These are phyloP conservation scores for Phytophthora boehmeriae DNA, from an alignment of 352 stramenopile species.

Conservation along the genomic window DNA sequence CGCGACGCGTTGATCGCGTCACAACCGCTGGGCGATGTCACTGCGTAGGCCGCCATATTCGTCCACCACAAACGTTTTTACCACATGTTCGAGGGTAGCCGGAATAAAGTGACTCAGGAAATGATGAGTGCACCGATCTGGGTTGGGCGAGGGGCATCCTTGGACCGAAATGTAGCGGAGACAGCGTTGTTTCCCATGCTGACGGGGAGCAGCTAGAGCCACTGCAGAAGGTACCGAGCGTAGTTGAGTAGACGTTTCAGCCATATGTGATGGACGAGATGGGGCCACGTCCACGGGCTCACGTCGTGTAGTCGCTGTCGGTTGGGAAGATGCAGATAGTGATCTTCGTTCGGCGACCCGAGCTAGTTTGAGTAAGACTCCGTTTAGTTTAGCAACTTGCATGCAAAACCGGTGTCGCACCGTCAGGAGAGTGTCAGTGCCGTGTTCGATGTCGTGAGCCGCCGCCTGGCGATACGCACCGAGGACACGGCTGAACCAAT, in stretches of 20 bases:
- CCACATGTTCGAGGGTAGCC: not conserved
- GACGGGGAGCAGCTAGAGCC: not conserved
- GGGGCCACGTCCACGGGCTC: too few relatives aligned
- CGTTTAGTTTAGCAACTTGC: not conserved
- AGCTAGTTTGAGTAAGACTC: not conserved
- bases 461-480: not conserved
- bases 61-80: not conserved
- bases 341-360: too few relatives aligned
- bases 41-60: not conserved
- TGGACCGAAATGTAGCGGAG: not conserved
- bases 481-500: constrained; percentile 5
- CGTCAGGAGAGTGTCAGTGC: not conserved
- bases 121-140: not conserved
- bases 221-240: too few relatives aligned
- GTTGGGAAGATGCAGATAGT: too few relatives aligned
- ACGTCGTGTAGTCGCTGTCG: too few relatives aligned
- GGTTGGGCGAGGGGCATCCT: not conserved
- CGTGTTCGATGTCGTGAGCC: not conserved
- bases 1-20: not conserved
- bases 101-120: not conserved
- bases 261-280: too few relatives aligned
- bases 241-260: too few relatives aligned
- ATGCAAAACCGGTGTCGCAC: not conserved
- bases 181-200: not conserved
- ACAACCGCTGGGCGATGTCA: not conserved